Percentiles rank a stretch among this genome's conserved stretches.
These are phyloP conservation scores for Chrysoporthe cubensis DNA, from an alignment of 2,329 filamentous ascomycete genomes.

Conservation along the genomic window DNA sequence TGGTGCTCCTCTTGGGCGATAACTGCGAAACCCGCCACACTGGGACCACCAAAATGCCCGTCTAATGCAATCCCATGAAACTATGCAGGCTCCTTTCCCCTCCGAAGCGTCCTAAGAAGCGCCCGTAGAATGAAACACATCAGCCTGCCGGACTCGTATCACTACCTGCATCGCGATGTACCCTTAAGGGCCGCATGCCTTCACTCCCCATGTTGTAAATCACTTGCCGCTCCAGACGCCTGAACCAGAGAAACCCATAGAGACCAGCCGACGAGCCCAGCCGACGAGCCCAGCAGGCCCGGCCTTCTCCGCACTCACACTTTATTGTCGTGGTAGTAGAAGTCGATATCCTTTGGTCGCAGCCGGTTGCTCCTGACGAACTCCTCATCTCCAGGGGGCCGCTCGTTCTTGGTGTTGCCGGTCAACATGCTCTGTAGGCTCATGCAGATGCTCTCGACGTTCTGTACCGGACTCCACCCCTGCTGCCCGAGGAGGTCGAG, in stretches of 20 bases:
- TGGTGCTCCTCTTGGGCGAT: not conserved
- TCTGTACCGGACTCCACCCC: conserved; percentile 96
- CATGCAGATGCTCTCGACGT: conserved; percentile 95
- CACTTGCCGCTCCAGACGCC: conserved; percentile 21
- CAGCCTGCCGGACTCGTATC: not conserved
- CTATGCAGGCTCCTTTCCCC: not conserved
- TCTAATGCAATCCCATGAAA: not conserved
- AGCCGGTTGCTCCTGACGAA: conserved; percentile 82
- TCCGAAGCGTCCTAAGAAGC: not conserved
- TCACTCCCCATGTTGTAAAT: not conserved
- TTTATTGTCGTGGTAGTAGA: conserved; percentile 89
- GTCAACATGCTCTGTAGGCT: conserved; percentile 98
- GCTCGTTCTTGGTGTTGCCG: conserved; percentile 88
- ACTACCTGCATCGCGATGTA: not conserved
- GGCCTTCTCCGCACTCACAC: conserved; percentile 50
- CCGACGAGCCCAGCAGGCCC: not conserved
- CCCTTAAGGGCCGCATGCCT: not conserved
- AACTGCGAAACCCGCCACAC: not conserved
- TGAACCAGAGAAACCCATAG: not conserved
- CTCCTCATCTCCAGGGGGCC: conserved; percentile 86
- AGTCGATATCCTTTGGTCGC: conserved; percentile 86
- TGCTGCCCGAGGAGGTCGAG: conserved; percentile 86
- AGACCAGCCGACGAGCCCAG: not conserved
- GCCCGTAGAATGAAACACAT: not conserved
- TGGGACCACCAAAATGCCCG: not conserved